phyloP scores from a whole-genome alignment of 2,329 filamentous ascomycete genomes.

The Colletotrichum zoysiae region DNA sequence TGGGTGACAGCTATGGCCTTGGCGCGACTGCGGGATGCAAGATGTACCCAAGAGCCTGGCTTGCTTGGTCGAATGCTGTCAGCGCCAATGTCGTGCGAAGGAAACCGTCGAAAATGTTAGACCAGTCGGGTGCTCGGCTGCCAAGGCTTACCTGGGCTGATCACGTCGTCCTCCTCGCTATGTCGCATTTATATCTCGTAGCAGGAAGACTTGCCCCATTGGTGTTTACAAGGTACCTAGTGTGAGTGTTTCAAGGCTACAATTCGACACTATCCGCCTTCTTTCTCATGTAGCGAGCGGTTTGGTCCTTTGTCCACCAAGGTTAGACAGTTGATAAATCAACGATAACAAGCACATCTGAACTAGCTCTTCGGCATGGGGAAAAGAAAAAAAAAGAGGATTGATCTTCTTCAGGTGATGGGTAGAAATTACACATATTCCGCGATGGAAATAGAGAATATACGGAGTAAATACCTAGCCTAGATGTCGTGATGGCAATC shows the following conservation, averaged over 20 bases:
- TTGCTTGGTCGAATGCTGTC: neutral
- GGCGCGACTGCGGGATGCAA: neutral
- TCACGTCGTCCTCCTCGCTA: neutral
- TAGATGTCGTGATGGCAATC: conserved; percentile 12
- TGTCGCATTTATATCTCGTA: neutral
- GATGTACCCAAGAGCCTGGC: neutral
- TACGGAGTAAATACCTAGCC: conserved; percentile 28
- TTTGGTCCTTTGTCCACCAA: neutral
- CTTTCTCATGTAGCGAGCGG: neutral
- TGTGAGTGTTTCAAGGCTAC: neutral
- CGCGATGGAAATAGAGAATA: conserved; percentile 18
- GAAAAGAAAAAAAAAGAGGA: neutral
- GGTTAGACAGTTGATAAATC: too few species aligned
- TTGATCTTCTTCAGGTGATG: neutral
- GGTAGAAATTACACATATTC: conserved; percentile 16
- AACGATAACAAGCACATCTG: neutral
- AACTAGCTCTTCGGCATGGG: neutral
- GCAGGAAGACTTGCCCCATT: neutral
- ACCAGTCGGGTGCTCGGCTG: neutral
- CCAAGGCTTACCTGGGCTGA: neutral
- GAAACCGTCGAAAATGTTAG: neutral
- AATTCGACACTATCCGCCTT: neutral
- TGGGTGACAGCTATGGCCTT: neutral
- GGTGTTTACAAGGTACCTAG: too few species aligned
- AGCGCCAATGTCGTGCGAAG: neutral